A percentile compares a stretch with the other conserved stretches of the same genome.
phyloP scores from a whole-genome alignment of 306 rosid species.

The Citrullus amarus region DNA sequence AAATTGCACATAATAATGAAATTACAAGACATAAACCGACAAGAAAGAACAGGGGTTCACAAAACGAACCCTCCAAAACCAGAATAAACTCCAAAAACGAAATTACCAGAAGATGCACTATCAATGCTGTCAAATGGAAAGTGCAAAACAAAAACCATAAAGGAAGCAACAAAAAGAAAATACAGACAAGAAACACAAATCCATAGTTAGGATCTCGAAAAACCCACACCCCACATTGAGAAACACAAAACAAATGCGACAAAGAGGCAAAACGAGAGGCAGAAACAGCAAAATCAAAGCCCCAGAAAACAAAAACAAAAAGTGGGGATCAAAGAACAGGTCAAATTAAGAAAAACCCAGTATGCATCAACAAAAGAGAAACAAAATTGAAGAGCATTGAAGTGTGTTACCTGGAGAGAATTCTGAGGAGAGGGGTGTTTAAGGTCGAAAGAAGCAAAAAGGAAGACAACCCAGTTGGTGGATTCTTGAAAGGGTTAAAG shows the following conservation, averaged over 20 bases:
- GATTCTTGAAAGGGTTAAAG: neutral
- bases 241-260: neutral
- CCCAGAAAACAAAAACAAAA: neutral
- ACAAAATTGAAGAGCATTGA: neutral
- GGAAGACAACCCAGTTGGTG: neutral
- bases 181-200: neutral
- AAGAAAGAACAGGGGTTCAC: neutral
- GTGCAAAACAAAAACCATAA: neutral
- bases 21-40: neutral
- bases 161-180: neutral
- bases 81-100: slow-evolving; percentile 11
- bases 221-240: neutral
- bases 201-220: neutral
- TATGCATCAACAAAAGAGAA: neutral
- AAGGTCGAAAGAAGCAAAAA: neutral
- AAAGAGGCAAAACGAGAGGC: slow-evolving; percentile 3
- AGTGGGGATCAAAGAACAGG: slow-evolving; percentile 27
- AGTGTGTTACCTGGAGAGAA: neutral
- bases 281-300: neutral
- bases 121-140: neutral
- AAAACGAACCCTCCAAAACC: neutral
- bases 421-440: neutral
- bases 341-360: neutral
- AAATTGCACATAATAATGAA: neutral
- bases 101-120: neutral